These are phyloP conservation scores for Penicillium sp. DNA, from an alignment of 2,329 filamentous ascomycete species.

Conservation along the genomic window DNA sequence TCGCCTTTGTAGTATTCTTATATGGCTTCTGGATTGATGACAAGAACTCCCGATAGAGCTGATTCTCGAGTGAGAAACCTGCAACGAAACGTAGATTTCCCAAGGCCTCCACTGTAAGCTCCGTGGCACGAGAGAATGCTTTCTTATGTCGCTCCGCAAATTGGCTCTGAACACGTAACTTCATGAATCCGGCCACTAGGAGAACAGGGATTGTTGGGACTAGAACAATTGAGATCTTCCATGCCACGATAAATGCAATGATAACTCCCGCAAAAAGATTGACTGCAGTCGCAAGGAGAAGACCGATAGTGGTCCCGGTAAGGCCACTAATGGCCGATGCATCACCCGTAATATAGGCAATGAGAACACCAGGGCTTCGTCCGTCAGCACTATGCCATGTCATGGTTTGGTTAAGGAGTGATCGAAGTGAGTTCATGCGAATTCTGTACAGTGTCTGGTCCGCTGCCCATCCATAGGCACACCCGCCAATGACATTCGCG, in stretches of 20 bases:
- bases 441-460: no score
- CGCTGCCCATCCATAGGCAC: no score
- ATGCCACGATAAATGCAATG: constrained; percentile 64
- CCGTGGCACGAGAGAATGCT: constrained; percentile 52
- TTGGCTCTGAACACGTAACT: constrained; percentile 57
- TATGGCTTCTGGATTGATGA: no score
- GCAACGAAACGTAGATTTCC: constrained; percentile 53
- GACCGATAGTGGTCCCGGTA: constrained; percentile 68
- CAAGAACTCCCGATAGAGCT: no score
- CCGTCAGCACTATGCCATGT: no score
- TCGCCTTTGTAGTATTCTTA: constrained; percentile 43
- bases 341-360: constrained; percentile 61
- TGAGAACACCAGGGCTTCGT: no score
- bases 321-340: constrained; percentile 65
- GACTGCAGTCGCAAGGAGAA: constrained; percentile 65
- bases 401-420: no score
- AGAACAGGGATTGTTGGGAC: constrained; percentile 68
- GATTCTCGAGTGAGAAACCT: constrained; percentile 49
- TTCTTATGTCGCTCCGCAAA: constrained; percentile 57
- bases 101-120: constrained; percentile 53
- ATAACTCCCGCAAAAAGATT: constrained; percentile 68
- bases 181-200: constrained; percentile 67
- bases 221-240: constrained; percentile 73
- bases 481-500: no score
- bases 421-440: no score